These are phyloP conservation scores for Monilinia vaccinii-corymbosi DNA, from an alignment of 2,329 filamentous ascomycete genomes.

Conservation along the genomic window DNA sequence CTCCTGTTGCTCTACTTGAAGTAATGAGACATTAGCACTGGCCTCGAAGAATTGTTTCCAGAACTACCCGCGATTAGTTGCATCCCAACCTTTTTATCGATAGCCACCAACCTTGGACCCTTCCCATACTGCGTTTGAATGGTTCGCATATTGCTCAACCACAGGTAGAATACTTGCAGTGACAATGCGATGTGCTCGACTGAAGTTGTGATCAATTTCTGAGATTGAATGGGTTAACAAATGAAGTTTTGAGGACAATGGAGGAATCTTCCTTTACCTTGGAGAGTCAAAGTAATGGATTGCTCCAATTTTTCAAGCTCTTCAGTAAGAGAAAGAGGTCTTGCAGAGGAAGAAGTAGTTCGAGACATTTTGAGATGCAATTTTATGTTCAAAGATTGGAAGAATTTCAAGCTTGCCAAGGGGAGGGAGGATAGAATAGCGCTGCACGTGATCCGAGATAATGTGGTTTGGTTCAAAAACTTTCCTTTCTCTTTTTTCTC, in stretches of 20 bases:
- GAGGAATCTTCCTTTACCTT: slow-evolving; percentile 47
- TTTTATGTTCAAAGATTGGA: neutral
- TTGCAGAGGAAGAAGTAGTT: slow-evolving; percentile 32
- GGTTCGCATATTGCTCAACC: slow-evolving; percentile 89
- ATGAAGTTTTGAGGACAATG: neutral
- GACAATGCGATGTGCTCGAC: slow-evolving; percentile 90
- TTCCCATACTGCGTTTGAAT: slow-evolving; percentile 92
- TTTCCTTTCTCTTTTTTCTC: neutral
- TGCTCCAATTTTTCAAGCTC: slow-evolving; percentile 95
- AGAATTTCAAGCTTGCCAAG: neutral
- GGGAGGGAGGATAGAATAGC: neutral
- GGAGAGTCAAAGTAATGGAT: slow-evolving; percentile 88
- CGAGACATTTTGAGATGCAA: slow-evolving; percentile 21
- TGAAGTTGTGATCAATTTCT: slow-evolving; percentile 99
- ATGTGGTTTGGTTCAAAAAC: neutral
- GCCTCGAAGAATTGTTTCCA: slow-evolving; percentile 99
- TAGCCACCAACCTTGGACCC: slow-evolving; percentile 65
- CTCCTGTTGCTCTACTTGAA: slow-evolving; percentile 79
- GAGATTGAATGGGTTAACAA: slow-evolving; percentile 13
- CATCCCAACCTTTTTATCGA: neutral
- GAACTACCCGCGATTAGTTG: slow-evolving; percentile 49
- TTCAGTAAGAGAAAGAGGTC: slow-evolving; percentile 73
- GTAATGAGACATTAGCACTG: slow-evolving; percentile 92
- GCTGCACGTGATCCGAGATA: neutral
- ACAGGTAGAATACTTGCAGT: slow-evolving; percentile 87